Evolutionary conservation across 1,284 basidiomycete genomes (phyloP), one percentile per base, ranked within the genome.

Genomic region (Microbotryum violaceum): DNA sequence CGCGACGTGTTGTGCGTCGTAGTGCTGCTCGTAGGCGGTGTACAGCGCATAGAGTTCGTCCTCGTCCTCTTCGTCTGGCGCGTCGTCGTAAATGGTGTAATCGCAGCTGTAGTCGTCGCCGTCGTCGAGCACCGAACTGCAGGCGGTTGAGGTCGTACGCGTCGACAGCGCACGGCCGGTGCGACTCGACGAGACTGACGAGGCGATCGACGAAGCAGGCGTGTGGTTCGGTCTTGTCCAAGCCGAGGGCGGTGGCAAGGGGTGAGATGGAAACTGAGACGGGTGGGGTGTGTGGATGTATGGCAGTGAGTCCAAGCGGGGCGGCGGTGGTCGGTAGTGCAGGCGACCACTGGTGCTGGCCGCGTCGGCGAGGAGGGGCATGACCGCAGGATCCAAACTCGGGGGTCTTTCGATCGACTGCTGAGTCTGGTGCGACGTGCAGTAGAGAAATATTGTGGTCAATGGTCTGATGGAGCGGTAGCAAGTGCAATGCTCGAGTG

Each of bases 1-100:
- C 37, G 29, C 44, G n/a, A 29, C 29, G 31, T 10, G 1, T 10
- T 51, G 52, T 18, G 50, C 49, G 25, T 54, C 55, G 55, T 57
- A 59, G 21, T 60, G 48, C 8, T 60, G 49, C 45, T 60, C 62
- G 47, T 60, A 49, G 14, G 60, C 55, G 52, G 58, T 63, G 47
- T 31, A 46, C 2, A 49, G 42, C 25, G 25, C 44, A 25, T 44
- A 23, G 37, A 54, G 58, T 23, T 57, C 50, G 37, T 63, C 60
- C 27, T 55, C 42, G 46, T 57, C 48, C 8, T 50, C 48, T 42
- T 42, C 37, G 37, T 42, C 37, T 0, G 16, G 37, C 14, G 37
- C 37, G 27, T 58, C 47, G 20, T 49, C 45, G 46, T 29, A 53
- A 45, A 31, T 47, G 51, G n/a, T 37, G 45, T 47, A 46, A n/a